phyloP scores from a whole-genome alignment of 2,329 filamentous ascomycete genomes.

The Calonectria hongkongensis region DNA sequence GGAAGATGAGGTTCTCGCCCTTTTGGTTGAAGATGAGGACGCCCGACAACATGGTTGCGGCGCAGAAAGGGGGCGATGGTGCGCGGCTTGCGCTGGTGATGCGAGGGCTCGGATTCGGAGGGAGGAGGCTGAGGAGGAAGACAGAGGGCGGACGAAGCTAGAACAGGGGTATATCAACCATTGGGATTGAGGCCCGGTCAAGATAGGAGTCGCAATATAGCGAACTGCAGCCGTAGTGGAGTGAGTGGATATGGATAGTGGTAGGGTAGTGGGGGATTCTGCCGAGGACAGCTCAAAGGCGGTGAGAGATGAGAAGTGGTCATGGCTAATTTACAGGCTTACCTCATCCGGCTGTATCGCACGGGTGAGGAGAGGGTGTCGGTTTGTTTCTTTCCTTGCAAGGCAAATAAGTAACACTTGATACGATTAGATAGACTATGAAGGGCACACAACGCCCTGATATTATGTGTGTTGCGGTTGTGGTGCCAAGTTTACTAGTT shows the following conservation, averaged over 20 bases:
- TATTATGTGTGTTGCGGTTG: not conserved
- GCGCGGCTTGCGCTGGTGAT: constrained; percentile 12
- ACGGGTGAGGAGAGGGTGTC: not conserved
- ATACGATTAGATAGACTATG: not conserved
- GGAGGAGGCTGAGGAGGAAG: constrained; percentile 5
- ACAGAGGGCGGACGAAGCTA: constrained; percentile 2
- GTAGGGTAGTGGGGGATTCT: constrained; percentile 42
- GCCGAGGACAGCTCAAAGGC: constrained; percentile 38
- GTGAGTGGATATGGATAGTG: constrained; percentile 8
- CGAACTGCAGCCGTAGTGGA: constrained; percentile 24
- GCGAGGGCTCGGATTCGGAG: not conserved
- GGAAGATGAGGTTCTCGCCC: constrained; percentile 99
- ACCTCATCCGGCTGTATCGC: constrained; percentile 8
- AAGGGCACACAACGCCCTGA: not conserved
- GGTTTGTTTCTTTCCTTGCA: too few relatives aligned
- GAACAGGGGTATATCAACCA: constrained; percentile 24
- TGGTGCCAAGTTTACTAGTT: not conserved
- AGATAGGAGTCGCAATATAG: constrained; percentile 42
- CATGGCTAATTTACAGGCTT: constrained; percentile 18
- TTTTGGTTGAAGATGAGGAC: constrained; percentile 99
- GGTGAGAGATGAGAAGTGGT: constrained; percentile 29
- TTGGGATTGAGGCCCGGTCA: constrained; percentile 17
- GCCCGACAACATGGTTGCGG: constrained; percentile 89
- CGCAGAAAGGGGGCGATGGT: constrained; percentile 24
- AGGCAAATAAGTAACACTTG: too few relatives aligned